Evolutionary conservation across 805 yeast species (phyloP), one percentile per base, ranked within the genome.

Genomic region (Saccharomycopsis capsularis): DNA sequence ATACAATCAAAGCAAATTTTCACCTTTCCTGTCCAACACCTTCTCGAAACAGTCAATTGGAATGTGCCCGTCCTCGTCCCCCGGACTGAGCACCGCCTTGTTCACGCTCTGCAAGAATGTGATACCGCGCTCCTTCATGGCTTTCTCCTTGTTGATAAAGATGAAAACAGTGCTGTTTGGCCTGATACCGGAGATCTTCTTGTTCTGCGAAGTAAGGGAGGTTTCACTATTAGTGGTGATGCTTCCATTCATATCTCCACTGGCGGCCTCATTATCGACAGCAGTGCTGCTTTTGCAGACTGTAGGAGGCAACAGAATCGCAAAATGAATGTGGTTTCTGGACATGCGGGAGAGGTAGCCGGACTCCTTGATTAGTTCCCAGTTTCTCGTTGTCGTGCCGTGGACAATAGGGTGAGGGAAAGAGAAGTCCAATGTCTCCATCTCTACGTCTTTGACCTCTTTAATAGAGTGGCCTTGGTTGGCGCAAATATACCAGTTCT

Each of bases 391-490:
- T 51, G 70, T 78, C 0, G 98, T 91, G 3, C 98, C 98, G 63
- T 93, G 99, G 18, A 87, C 79, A 2, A 88, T 73, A 1, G 63
- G 60, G 0, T 55, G 36, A 0, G 85, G 93, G 42, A 78, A 68
- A 3, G 73, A 69, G 1, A 39, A 44, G 18, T 61, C 52, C n/a
- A 59, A 58, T 40, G 44, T 44, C 13, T 79, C 58, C 34, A 60
- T 68, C 42, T 46, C 60, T 25, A 78, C 63, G 25, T 73, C 70
- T 25, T 69, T 68, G 1, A 80, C 68, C 0, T 57, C 50, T 30
- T 63, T 60, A 3, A 91, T 66, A 0, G 95, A 80, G 63, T 93
- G 99, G 3, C 99, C 99, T 64, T 93, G 99, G 46, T 82, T 82
- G 3, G 99, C 98, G 60, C 97, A 78, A n/a, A 91, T 77, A 18